Evolutionary conservation across 1,139 yeast genomes (phyloP), one percentile per base, ranked within the genome.

Genomic region (Tardiomyces blankii): DNA sequence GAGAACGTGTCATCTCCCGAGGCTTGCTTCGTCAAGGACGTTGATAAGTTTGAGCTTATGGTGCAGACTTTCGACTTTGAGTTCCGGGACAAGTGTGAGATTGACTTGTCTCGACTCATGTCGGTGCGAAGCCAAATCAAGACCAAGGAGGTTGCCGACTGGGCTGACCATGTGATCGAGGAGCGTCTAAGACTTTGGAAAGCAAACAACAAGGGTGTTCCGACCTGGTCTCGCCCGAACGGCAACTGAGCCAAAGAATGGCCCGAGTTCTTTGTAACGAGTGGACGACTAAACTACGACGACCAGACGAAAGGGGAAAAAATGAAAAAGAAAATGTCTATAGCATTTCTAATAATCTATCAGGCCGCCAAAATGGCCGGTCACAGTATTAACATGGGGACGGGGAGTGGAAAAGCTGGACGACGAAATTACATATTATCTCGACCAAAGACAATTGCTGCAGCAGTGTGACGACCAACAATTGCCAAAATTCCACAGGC

Each of bases 51-150:
- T 59, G 98, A 91, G 67, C 80, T 91, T 78, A 70, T 89, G 54
- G 77, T 85, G 53, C 96, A 91, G 65, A 84, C 95, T 19, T 80
- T 84, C 69, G 97, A 89, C 63, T 91, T 88, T 59, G 96, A 88
- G 64, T 56, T 77, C 57, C 70, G 72, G 51, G 74, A 69, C 57
- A 74, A 78, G 5, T 74, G 80, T 45, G 64, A 65, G 45, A 77
- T 77, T 53, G 66, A 78, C 55, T 70, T 89, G 54, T 69, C 73
- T 44, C 89, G 86, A 56, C 89, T 91, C 58, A 79, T 80, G 68
- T 57, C 66, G 13, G 81, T 91, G 11, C 71, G 82, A 49, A 54
- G 68, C 1, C 72, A 78, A 42, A 81, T 91, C 53, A 82, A 82
- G 58, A 78, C 95, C 27, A 68, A 72, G 40, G 94, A 85, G 62